Evolutionary conservation across 2,329 filamentous ascomycete genomes (phyloP).

Genomic region (Cytospora leucostoma): DNA sequence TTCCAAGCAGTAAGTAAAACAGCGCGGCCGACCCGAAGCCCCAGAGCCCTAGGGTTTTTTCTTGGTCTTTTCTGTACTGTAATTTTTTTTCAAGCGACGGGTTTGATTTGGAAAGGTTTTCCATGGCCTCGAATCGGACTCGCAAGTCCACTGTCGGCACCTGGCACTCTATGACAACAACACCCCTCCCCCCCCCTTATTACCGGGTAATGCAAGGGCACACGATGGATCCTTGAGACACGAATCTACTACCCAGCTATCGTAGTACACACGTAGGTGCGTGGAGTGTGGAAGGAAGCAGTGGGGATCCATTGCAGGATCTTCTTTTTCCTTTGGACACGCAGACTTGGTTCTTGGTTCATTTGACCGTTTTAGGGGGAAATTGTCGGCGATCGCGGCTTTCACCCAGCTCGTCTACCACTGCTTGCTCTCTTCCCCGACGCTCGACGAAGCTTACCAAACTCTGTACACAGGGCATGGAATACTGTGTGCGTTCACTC

Average conservation of each 20-base stretch:
- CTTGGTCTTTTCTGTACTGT: not conserved
- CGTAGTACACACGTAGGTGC: not conserved
- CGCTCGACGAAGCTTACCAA: not conserved
- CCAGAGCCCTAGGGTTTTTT: not conserved
- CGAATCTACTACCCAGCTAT: not conserved
- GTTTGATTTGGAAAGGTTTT: too few relatives aligned
- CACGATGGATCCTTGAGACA: not conserved
- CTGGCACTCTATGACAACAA: too few relatives aligned
- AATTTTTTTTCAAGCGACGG: too few relatives aligned
- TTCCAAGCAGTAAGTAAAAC: constrained; percentile 1
- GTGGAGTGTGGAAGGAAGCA: constrained; percentile 9
- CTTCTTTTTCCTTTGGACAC: constrained; percentile 6
- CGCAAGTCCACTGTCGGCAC: too few relatives aligned
- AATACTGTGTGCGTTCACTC: too few relatives aligned
- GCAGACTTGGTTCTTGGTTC: constrained; percentile 12
- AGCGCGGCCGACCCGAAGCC: constrained; percentile 13
- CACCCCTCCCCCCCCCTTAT: too few relatives aligned
- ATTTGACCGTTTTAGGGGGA: constrained; percentile 21
- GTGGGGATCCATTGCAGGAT: constrained; percentile 17
- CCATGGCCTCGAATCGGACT: too few relatives aligned
- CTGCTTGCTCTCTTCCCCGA: not conserved
- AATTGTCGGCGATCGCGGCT: constrained; percentile 23
- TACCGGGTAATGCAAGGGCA: not conserved
- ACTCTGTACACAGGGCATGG: too few relatives aligned
- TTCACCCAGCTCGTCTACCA: constrained; percentile 1